Evolutionary conservation across 768 basidiomycete species (phyloP).

Genomic region (Nevesoporus exiguus): DNA sequence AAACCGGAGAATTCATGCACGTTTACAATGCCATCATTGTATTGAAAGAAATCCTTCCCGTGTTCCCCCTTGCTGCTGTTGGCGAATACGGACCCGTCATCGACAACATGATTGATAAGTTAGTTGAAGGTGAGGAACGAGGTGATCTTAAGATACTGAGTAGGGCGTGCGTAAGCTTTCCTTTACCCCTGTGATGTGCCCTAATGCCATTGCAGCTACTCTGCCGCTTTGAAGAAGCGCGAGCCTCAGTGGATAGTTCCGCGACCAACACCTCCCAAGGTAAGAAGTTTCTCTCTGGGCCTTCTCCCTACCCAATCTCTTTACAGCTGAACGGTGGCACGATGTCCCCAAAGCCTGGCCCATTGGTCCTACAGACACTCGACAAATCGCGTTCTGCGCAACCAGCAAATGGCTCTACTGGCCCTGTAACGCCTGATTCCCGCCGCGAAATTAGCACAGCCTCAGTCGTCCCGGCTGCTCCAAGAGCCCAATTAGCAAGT

Average conservation of each 20-base stretch:
- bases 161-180: conserved; percentile 52
- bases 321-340: conserved; percentile 27
- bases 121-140: conserved; percentile 73
- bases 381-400: conserved; percentile 31
- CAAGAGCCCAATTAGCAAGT: conserved; percentile 51
- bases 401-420: conserved; percentile 41
- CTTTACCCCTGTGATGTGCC: background rate
- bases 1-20: conserved; percentile 92
- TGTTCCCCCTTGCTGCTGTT: conserved; percentile 75
- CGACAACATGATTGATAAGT: conserved; percentile 57
- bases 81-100: conserved; percentile 52
- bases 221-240: conserved; percentile 71
- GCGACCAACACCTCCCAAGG: conserved; percentile 32
- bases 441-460: conserved; percentile 33
- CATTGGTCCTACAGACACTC: conserved; percentile 30
- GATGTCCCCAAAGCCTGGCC: conserved; percentile 27
- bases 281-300: conserved; percentile 8
- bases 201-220: conserved; percentile 46
- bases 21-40: conserved; percentile 97
- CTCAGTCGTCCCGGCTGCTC: conserved; percentile 40
- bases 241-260: conserved; percentile 53
- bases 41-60: conserved; percentile 84
- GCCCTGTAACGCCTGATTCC: conserved; percentile 29
- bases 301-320: background rate
- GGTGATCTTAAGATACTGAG: conserved; percentile 82